phyloP scores from a whole-genome alignment of 345 rosid species.

The Arabis hirsuta region DNA sequence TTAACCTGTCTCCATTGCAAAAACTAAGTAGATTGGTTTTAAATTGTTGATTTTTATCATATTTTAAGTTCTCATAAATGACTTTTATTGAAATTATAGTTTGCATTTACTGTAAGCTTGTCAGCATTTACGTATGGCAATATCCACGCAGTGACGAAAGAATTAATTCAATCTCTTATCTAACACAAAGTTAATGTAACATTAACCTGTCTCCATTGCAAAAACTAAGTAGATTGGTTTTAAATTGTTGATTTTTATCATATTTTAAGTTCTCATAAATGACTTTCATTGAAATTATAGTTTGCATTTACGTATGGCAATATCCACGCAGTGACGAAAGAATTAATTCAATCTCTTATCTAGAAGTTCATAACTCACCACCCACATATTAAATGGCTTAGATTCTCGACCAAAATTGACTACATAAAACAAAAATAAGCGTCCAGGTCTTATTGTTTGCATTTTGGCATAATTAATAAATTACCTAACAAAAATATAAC shows the following conservation, averaged over 20 bases:
- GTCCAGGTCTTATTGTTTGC: conserved; percentile 12
- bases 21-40: not conserved
- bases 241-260: not conserved
- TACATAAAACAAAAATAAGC: not conserved
- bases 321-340: not conserved
- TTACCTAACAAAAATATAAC: conserved; percentile 1
- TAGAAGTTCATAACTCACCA: conserved; percentile 1
- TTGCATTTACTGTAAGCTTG: conserved; percentile 8
- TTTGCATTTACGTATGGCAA: not conserved
- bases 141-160: not conserved
- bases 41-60: not conserved
- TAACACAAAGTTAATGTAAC: not conserved
- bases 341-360: not conserved
- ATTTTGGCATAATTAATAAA: conserved; percentile 6
- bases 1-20: not conserved
- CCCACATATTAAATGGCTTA: conserved; percentile 17
- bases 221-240: not conserved
- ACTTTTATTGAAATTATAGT: not conserved
- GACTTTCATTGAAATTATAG: not conserved
- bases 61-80: not conserved
- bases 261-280: not conserved
- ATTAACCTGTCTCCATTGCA: not conserved
- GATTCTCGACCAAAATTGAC: conserved; percentile 22
- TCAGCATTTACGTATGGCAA: not conserved
- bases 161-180: not conserved